A percentile compares a stretch with the other conserved stretches of the same genome.
phyloP scores from a whole-genome alignment of 768 basidiomycete genomes.

The Panaeolus papilionaceus region DNA sequence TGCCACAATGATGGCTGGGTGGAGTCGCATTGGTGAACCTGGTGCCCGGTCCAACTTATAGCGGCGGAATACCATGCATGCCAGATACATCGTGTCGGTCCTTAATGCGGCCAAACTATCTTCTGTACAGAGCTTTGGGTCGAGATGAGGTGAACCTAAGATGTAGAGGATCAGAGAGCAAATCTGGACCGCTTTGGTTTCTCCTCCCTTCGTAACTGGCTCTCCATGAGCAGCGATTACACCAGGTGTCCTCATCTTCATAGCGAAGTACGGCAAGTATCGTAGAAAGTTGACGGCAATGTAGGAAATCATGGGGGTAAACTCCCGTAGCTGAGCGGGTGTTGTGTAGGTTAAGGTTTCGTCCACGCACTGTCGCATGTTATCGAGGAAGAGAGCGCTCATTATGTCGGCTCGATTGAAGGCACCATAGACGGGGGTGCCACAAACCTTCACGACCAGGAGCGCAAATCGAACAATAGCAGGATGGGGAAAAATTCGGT shows the following conservation, averaged over 20 bases:
- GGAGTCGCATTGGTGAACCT: background rate
- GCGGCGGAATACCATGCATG: background rate
- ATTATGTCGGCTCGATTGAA: background rate
- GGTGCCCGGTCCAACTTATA: background rate
- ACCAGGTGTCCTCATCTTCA: background rate
- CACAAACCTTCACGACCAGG: background rate
- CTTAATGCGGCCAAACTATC: background rate
- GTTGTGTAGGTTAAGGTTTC: background rate
- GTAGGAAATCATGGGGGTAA: background rate
- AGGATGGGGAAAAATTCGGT: background rate
- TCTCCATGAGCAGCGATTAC: background rate
- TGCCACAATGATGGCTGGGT: background rate
- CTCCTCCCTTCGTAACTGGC: background rate
- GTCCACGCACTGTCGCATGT: background rate
- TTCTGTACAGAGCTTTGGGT: background rate
- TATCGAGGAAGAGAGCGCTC: background rate
- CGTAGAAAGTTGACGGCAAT: no score
- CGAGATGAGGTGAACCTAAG: background rate
- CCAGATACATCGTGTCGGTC: background rate
- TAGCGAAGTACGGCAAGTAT: no score
- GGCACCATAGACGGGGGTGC: background rate
- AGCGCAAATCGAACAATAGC: background rate
- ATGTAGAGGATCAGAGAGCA: background rate
- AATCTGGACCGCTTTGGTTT: background rate
- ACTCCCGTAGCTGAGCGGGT: background rate